These are phyloP conservation scores for Lenzites betulinus DNA, from an alignment of 768 basidiomycete species.

Conservation along the genomic window DNA sequence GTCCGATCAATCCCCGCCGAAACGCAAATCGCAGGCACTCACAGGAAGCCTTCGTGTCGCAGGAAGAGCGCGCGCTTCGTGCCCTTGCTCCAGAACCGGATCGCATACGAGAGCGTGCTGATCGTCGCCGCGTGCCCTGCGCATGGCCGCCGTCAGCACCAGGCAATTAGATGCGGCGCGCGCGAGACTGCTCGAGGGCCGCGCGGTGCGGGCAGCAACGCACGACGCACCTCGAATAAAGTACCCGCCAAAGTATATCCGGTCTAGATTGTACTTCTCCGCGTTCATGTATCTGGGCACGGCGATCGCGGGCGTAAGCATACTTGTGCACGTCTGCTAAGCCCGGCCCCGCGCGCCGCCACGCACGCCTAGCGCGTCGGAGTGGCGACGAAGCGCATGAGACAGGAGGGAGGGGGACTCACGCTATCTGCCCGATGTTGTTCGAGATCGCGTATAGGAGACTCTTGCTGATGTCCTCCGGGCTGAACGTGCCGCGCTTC, in stretches of 20 bases:
- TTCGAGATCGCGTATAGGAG: slow-evolving; percentile 96
- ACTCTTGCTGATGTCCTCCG: slow-evolving; percentile 94
- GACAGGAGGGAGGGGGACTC: slow-evolving; percentile 41
- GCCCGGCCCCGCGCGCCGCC: no score
- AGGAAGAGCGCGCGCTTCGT: slow-evolving; percentile 95
- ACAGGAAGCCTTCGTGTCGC: slow-evolving; percentile 97
- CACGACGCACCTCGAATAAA: slow-evolving; percentile 86
- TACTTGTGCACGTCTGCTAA: no score
- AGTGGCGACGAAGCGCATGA: neutral
- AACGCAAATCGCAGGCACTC: slow-evolving; percentile 39
- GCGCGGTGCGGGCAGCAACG: neutral
- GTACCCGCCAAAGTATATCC: slow-evolving; percentile 98
- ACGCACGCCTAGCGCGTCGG: no score
- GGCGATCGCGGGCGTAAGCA: no score
- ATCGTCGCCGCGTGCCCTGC: slow-evolving; percentile 96
- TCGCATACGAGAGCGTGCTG: slow-evolving; percentile 96
- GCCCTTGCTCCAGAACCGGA: slow-evolving; percentile 99
- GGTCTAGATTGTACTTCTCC: slow-evolving; percentile 94
- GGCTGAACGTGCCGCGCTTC: slow-evolving; percentile 74
- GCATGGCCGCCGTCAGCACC: no score
- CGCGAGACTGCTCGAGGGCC: no score
- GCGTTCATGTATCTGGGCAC: slow-evolving; percentile 99
- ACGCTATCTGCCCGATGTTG: slow-evolving; percentile 99
- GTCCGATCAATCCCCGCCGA: neutral
- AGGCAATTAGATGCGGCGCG: no score